A percentile compares a stretch with the other conserved stretches of the same genome.
Conservation (phyloP, 805 yeast species). For the Spathaspora girioi region DNA sequence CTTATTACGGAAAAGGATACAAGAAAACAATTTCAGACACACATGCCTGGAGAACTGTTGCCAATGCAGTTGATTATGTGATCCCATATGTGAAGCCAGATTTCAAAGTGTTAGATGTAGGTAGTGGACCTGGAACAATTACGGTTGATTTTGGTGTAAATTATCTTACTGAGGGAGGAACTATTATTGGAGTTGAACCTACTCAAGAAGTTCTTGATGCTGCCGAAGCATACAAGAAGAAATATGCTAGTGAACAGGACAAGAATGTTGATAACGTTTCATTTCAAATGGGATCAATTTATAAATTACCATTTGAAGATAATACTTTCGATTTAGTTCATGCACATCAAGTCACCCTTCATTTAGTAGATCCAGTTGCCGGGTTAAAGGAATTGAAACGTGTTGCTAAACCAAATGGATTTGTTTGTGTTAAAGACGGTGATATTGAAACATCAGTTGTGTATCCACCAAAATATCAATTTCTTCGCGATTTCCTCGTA, state of each 20-base stretch:
- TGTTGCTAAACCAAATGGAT: constrained; percentile 31
- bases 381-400: constrained; percentile 34
- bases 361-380: constrained; percentile 26
- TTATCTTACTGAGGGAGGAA: constrained; percentile 20
- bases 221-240: constrained; percentile 12
- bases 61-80: constrained; percentile 21
- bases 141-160: constrained; percentile 27
- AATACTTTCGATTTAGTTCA: constrained; percentile 36
- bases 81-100: constrained; percentile 22
- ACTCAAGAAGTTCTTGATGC: constrained; percentile 24
- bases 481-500: constrained; percentile 5
- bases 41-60: constrained; percentile 32
- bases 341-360: constrained; percentile 37
- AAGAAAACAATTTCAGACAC: constrained; percentile 19
- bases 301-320: constrained; percentile 29
- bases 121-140: constrained; percentile 43
- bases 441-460: constrained; percentile 16
- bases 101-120: constrained; percentile 33
- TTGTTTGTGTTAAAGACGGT: constrained; percentile 29
- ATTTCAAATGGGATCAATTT: constrained; percentile 27
- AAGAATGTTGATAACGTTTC: constrained; percentile 12
- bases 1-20: constrained; percentile 22
- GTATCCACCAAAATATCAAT: constrained; percentile 15
- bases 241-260: neutral
- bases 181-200: constrained; percentile 30